Base-by-base conservation (phyloP, 805 yeast genomes). In the Torulaspora indica region DNA sequence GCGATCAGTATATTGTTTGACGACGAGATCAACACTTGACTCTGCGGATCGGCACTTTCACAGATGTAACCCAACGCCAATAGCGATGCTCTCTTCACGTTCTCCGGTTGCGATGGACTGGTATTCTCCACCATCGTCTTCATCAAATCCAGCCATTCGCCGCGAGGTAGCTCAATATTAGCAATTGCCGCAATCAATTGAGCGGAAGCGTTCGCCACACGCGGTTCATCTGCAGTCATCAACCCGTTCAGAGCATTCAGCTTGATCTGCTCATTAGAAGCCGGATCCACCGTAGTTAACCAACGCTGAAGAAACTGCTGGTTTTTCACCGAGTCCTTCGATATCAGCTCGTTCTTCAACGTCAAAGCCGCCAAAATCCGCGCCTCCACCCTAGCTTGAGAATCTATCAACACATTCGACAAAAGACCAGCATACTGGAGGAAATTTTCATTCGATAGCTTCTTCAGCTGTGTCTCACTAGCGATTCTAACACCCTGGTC, bases 161-260 rank as follows among this genome's bases (percentile, higher is more conserved):
- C 75, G 50, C 83, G 71, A 36, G 97, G 97, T 52, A 93, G 74
- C 64, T 93, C 98, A 45, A 91, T 86, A 51, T 83, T 91, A n/a
- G 97, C 98, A 56, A 93, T 86, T 8, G 97, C 95, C 27, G 98
- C 95, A 40, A 93, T 91, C 53, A 91, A 74, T 71, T 91, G 97
- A 18, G 98, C 96, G 20, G 91, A 83, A 23, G 95, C 76, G 46
- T 81, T 79, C 25, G 95, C 93, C 44, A 91, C 96, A 58, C 87
- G 77, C n/a, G 56, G 46, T 52, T 78, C 85, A 56, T 80, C 78
- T n/a, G 70, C 62, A 13, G 85, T 74, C 44, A 82, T 63, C 44
- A 93, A 76, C 2, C 90, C 78, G 35, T 69, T 67, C 39, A 91
- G 64, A 0, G 88, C 75, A 24, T 75, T 72, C 35, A 74, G 72